A percentile compares a stretch with the other conserved stretches of the same genome.
These are phyloP conservation scores for Kingdonia uniflora DNA, from an alignment of 164 flowering plant genomes.

Conservation along the genomic window DNA sequence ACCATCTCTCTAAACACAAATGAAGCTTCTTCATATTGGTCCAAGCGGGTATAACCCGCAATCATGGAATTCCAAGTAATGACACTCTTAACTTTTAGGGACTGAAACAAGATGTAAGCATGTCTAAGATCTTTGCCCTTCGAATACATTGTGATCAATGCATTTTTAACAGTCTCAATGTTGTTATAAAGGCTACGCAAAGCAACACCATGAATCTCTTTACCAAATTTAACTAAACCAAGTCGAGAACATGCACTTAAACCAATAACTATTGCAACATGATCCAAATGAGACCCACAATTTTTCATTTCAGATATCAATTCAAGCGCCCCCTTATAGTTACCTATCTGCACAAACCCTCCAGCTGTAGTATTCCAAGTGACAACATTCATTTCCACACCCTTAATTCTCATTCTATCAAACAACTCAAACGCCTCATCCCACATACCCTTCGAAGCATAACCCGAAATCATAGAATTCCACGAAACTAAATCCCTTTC, in stretches of 20 bases:
- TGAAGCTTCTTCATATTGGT: constrained; percentile 38
- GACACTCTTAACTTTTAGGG: constrained; percentile 19
- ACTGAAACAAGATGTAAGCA: constrained; percentile 31
- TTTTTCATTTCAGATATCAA: constrained; percentile 36
- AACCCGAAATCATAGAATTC: constrained; percentile 45
- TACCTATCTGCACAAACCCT: constrained; percentile 32
- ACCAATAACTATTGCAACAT: constrained; percentile 33
- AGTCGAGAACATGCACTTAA: constrained; percentile 43
- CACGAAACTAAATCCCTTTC: constrained; percentile 45
- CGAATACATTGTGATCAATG: constrained; percentile 53
- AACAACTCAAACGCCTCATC: constrained; percentile 35
- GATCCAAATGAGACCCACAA: constrained; percentile 23
- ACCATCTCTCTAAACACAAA: constrained; percentile 40
- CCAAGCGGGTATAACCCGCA: constrained; percentile 37
- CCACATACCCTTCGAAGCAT: constrained; percentile 45
- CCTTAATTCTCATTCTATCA: constrained; percentile 18
- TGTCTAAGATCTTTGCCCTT: constrained; percentile 33
- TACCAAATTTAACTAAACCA: constrained; percentile 30
- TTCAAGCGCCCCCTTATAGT: constrained; percentile 27
- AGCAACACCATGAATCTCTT: constrained; percentile 40
- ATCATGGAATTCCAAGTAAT: constrained; percentile 55
- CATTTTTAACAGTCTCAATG: constrained; percentile 29
- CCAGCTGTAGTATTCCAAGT: constrained; percentile 54
- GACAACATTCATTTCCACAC: constrained; percentile 21
- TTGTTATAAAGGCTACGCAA: constrained; percentile 22